phyloP scores from a whole-genome alignment of 495 filamentous ascomycete genomes.

The Xylaria curta region DNA sequence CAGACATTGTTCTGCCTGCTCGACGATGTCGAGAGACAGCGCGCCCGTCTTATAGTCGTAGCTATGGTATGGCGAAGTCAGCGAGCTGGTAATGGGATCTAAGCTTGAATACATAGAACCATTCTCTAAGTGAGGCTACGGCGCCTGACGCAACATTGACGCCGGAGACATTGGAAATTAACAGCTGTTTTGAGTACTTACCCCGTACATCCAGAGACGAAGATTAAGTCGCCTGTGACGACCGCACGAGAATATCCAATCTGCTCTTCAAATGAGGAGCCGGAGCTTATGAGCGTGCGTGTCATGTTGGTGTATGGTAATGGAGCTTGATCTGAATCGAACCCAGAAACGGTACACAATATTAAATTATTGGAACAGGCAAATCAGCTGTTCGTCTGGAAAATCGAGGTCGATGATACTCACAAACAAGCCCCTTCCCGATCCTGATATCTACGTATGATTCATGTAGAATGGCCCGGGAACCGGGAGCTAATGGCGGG shows the following conservation, averaged over 20 bases:
- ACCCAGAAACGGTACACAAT: too few relatives aligned
- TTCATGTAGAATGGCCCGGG: neutral
- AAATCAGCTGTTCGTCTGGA: neutral
- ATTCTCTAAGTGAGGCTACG: neutral
- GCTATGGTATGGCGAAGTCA: constrained; percentile 26
- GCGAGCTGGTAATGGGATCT: neutral
- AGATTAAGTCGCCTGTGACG: constrained; percentile 43
- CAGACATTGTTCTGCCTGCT: constrained; percentile 46
- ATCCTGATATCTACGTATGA: neutral
- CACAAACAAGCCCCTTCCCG: neutral
- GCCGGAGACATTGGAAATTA: neutral
- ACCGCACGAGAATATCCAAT: constrained; percentile 54
- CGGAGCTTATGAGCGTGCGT: constrained; percentile 45
- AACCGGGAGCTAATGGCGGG: neutral
- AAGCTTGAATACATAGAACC: neutral
- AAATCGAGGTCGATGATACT: neutral
- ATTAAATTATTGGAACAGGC: neutral
- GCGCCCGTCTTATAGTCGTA: constrained; percentile 47
- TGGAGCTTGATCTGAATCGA: neutral
- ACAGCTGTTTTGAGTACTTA: constrained; percentile 17
- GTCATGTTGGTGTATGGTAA: constrained; percentile 22
- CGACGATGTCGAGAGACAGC: constrained; percentile 40
- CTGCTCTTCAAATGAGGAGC: constrained; percentile 47
- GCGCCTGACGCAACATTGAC: too few relatives aligned
- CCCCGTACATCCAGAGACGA: constrained; percentile 52